Conservation (phyloP, 1,284 basidiomycete species). For the Fomitiporia mediterranea region DNA sequence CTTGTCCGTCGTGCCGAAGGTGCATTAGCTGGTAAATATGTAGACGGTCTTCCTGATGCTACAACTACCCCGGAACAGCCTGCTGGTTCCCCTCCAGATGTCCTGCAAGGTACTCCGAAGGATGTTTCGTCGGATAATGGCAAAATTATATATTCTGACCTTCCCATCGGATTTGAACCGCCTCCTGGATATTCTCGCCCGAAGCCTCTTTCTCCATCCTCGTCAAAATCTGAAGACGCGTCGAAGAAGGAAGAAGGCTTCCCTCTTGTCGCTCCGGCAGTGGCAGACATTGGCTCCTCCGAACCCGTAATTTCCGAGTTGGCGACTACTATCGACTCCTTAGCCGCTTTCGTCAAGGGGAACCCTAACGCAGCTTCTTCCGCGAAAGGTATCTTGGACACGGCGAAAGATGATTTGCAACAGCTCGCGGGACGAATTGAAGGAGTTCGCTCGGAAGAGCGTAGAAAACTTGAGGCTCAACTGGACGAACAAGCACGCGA, state of each 20-base stretch:
- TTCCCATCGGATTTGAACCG: slow-evolving; percentile 88
- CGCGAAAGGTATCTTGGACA: slow-evolving; percentile 66
- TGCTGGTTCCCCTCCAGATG: slow-evolving; percentile 29
- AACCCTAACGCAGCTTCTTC: slow-evolving; percentile 67
- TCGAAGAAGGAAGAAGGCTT: slow-evolving; percentile 39
- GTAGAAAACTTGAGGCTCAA: slow-evolving; percentile 68
- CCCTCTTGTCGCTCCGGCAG: slow-evolving; percentile 78
- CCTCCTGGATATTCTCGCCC: slow-evolving; percentile 79
- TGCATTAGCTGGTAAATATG: slow-evolving; percentile 47
- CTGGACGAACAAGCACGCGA: slow-evolving; percentile 81
- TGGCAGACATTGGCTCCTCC: slow-evolving; percentile 67
- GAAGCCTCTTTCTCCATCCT: slow-evolving; percentile 34
- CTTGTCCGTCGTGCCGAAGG: slow-evolving; percentile 67
- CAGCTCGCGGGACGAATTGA: slow-evolving; percentile 77
- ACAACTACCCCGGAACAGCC: slow-evolving; percentile 33
- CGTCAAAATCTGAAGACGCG: slow-evolving; percentile 28
- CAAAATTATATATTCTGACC: slow-evolving; percentile 63
- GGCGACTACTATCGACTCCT: slow-evolving; percentile 89
- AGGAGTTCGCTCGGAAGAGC: slow-evolving; percentile 79
- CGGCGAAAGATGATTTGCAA: slow-evolving; percentile 81
- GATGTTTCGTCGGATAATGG: slow-evolving; percentile 30
- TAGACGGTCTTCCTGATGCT: slow-evolving; percentile 30
- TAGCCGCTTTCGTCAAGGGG: slow-evolving; percentile 77
- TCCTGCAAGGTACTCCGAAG: slow-evolving; percentile 25
- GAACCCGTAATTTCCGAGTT: slow-evolving; percentile 92